Conservation (phyloP, 306 rosid species). For the Cucurbita maxima region DNA sequence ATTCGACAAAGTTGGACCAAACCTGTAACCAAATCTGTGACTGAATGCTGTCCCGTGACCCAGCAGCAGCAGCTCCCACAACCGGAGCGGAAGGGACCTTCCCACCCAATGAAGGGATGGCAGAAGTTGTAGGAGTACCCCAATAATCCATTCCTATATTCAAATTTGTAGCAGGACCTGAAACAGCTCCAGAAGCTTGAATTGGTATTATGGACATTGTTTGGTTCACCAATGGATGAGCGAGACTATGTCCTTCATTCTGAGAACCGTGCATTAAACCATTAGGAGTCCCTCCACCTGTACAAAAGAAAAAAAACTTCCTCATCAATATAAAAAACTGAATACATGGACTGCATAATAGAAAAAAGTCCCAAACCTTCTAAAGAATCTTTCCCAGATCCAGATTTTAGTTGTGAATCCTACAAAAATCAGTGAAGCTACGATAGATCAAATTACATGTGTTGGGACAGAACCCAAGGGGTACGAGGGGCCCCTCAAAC, state of each 20-base stretch:
- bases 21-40: constrained; percentile 92
- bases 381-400: constrained; percentile 63
- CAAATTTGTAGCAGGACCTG: constrained; percentile 87
- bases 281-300: constrained; percentile 78
- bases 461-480: not conserved
- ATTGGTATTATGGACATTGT: constrained; percentile 50
- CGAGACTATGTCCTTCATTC: constrained; percentile 56
- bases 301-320: constrained; percentile 7
- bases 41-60: constrained; percentile 76
- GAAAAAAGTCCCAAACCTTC: constrained; percentile 51
- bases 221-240: constrained; percentile 56
- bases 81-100: constrained; percentile 72
- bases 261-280: constrained; percentile 62
- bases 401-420: constrained; percentile 80
- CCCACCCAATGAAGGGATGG: constrained; percentile 52
- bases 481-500: not conserved
- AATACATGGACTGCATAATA: constrained; percentile 10
- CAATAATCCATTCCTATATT: constrained; percentile 99
- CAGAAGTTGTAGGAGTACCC: constrained; percentile 62
- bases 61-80: constrained; percentile 63
- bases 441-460: not conserved
- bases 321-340: constrained; percentile 9
- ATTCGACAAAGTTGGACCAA: constrained; percentile 1
- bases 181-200: constrained; percentile 49
- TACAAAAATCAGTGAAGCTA: constrained; percentile 21